Evolutionary conservation across 1,284 basidiomycete species (phyloP), one percentile per base, ranked within the genome.

Genomic region (Irpex sp.): DNA sequence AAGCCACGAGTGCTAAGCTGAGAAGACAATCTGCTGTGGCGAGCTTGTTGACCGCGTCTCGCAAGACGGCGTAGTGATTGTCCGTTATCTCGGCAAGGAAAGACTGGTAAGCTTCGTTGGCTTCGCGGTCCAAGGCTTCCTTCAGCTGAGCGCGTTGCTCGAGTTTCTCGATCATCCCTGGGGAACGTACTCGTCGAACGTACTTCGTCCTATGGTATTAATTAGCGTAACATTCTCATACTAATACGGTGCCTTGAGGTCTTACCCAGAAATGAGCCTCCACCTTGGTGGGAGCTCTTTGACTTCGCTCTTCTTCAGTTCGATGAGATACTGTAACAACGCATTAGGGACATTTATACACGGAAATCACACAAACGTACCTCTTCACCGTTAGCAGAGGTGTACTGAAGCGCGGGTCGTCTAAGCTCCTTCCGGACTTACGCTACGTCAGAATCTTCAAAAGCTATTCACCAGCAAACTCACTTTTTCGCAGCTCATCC

Each of bases 181-280:
- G 94, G 0, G 94, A 88, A 60, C 92, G 91, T 74, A 93, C 98
- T n/a, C 97, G 84, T 56, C 88, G 85, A 31, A 83, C 78, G 17
- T 78, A 78, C 74, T 90, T 96, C 0, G 96, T 98, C 52, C 91
- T 93, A 64, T 51, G 57, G 2, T 38, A 36, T 38, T 26, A 26
- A 58, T 65, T 2, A n/a, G 67, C 61, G 57, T 58, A 58, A 11
- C 7, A 64, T 4, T 26, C 26, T 26, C 26, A 26, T 26, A 4
- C 26, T 4, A 4, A 26, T 26, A 26, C 26, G 3, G 2, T 26
- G 26, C 26, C 26, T 26, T 26, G 4, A 4, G 3, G 0, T 26
- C 73, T 65, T 69, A 92, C 92, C 85, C 87, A 44, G 88, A 93
- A 58, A 96, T 81, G 47, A 92, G 79, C 56, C 86, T 79, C 96